Base-by-base conservation (phyloP, 768 basidiomycete species). In the Lactarius sp. region DNA sequence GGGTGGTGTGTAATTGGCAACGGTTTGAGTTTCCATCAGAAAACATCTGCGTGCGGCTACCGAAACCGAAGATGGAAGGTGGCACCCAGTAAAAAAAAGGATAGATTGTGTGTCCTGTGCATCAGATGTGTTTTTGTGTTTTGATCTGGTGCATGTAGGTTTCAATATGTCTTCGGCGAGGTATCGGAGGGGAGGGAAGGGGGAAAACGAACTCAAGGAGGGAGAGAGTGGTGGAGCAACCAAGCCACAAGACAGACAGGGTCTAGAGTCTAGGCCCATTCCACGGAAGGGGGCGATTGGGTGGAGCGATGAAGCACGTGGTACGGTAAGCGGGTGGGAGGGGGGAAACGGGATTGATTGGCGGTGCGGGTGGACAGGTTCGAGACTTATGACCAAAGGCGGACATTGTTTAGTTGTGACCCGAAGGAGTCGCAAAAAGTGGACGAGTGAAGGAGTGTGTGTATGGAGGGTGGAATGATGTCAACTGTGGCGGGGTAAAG, bases 11-110 rank as follows among this genome's bases (percentile, higher is more conserved):
- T 60, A 64, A 60, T 60, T 64, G 63, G 52, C 57, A 34, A 64
- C 57, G 52, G 46, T 47, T 54, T 59, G 2, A 49, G 57, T 51
- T 61, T 64, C 62, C 62, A 64, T 64, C 62, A 64, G 62, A 64
- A 64, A 64, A 31, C 14, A n/a, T 22, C 4, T 18, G 52, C 14
- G 42, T 59, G 59, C 42, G 18, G 51, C 57, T 47, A 49, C 52
- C 20, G 31, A 47, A 56, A 37, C 61, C 42, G 61, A 57, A 56
- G 3, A 22, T 31, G 50, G 56, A 52, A 58, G 14, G 31, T 14
- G 42, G 42, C 31, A 6, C 8, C 41, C 18, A 27, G 42, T 31
- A 18, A 46, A 34, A 8, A n/a, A 56, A 44, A 33, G 52, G 31
- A 31, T 4, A 36, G 37, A 18, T n/a, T 18, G 34, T 47, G 52